Evolutionary conservation across 2,329 filamentous ascomycete species (phyloP), one percentile per base, ranked within the genome.

Genomic region (Epichloe uncinata): DNA sequence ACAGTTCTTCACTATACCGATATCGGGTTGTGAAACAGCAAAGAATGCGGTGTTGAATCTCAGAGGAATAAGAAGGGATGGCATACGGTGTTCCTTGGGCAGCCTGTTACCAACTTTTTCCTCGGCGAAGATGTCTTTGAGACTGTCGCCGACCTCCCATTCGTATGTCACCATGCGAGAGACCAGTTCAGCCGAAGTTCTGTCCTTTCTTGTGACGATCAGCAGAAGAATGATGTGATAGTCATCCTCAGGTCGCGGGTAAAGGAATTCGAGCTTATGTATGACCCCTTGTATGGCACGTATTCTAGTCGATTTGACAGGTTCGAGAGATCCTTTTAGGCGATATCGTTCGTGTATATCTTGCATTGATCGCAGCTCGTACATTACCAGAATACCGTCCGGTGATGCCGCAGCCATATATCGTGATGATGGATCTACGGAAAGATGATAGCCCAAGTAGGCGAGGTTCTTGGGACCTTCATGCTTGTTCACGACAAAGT

Each of bases 191-290:
- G 52, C 51, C 8, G 49, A 54, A 2, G 12, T 50, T 5, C 54
- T 53, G 50, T 74, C 73, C 34, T 69, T 67, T 35, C 66, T 68
- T 47, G 74, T 65, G 15, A 79, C 58, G 16, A 84, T 73, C 41
- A 95, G 68, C 11, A 95, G 70, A 3, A 97, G 73, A n/a, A 94
- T 82, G 42, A 94, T 78, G 57, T 82, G 81, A 49, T 82, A 73
- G 9, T 79, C 74, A 53, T 90, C 82, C 48, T 79, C 75, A 0
- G 75, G 66, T 9, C 74, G 73, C 7, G 89, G 86, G 52, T 85
- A 80, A 3, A 98, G 73, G 55, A 97, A 98, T 20, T 89, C 85
- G 73, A 96, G 82, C 57, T 87, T 85, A 58, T 91, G 74, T 50
- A 97, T 87, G n/a, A 82, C 73, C 1, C 87, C 89, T 7, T 81